Percentiles rank a stretch among this genome's conserved stretches.
These are phyloP conservation scores for Debaryomyces prosopidis DNA, from an alignment of 805 yeast species.

Conservation along the genomic window DNA sequence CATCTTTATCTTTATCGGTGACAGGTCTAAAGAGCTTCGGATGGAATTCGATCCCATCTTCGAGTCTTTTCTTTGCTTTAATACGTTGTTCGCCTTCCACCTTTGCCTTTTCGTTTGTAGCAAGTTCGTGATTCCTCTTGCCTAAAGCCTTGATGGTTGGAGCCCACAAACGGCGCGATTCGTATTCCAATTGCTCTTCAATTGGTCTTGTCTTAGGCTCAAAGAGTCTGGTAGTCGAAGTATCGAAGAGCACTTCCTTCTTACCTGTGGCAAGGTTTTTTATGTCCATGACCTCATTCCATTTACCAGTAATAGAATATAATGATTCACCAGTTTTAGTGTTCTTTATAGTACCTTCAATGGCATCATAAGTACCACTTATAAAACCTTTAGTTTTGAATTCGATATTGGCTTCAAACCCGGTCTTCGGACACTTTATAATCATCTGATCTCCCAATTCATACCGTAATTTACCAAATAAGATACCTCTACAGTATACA, in stretches of 20 bases:
- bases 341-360: slow-evolving; percentile 67
- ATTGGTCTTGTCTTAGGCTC: slow-evolving; percentile 77
- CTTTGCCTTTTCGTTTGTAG: slow-evolving; percentile 84
- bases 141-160: slow-evolving; percentile 82
- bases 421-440: slow-evolving; percentile 61
- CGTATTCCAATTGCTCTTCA: slow-evolving; percentile 75
- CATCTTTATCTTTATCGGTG: slow-evolving; percentile 10
- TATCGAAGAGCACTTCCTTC: slow-evolving; percentile 43
- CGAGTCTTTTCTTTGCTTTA: slow-evolving; percentile 69
- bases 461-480: slow-evolving; percentile 85
- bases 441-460: slow-evolving; percentile 92
- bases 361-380: slow-evolving; percentile 87
- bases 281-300: slow-evolving; percentile 85
- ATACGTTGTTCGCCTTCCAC: slow-evolving; percentile 87
- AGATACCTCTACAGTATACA: slow-evolving; percentile 89
- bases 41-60: slow-evolving; percentile 75
- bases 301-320: slow-evolving; percentile 80
- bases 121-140: slow-evolving; percentile 71
- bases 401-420: slow-evolving; percentile 76
- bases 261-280: slow-evolving; percentile 49
- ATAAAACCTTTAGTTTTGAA: slow-evolving; percentile 95
- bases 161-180: slow-evolving; percentile 82
- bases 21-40: slow-evolving; percentile 70
- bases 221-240: slow-evolving; percentile 50
- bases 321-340: slow-evolving; percentile 47